Evolutionary conservation across 2,329 filamentous ascomycete genomes (phyloP).

Genomic region (Paradendryphiella salina): DNA sequence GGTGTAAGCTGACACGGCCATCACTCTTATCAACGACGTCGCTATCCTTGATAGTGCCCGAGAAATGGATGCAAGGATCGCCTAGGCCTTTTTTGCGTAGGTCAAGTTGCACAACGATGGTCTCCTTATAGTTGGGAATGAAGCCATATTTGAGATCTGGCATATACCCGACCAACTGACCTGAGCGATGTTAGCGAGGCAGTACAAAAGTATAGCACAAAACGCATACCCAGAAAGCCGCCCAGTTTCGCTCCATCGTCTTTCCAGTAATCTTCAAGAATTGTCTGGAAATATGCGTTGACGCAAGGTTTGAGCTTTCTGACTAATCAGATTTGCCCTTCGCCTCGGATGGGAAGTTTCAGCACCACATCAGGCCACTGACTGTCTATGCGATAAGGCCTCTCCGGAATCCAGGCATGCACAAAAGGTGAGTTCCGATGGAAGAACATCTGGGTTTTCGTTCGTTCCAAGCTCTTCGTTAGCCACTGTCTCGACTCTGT

Average conservation of each 20-base stretch:
- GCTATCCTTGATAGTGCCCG: not conserved
- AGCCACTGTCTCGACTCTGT: not conserved
- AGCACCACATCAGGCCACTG: not conserved
- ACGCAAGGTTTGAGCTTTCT: not conserved
- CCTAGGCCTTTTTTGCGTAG: not conserved
- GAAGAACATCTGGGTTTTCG: not conserved
- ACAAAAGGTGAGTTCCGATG: not conserved
- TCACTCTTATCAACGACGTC: not conserved
- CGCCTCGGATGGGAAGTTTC: not conserved
- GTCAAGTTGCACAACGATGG: not conserved
- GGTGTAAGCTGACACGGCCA: not conserved
- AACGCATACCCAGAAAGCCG: not conserved
- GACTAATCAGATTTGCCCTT: not conserved
- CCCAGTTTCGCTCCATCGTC: not conserved
- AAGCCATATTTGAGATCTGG: not conserved
- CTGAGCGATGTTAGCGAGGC: not conserved
- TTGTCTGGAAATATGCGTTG: not conserved
- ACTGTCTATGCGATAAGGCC: not conserved
- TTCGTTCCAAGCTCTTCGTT: not conserved
- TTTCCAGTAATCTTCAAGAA: fast-evolving
- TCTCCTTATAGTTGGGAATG: not conserved
- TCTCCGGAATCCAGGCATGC: not conserved
- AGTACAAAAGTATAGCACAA: too few species aligned
- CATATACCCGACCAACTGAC: not conserved
- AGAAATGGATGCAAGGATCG: not conserved